phyloP scores from a whole-genome alignment of 805 yeast genomes.

The Suhomyces kilbournensis region DNA sequence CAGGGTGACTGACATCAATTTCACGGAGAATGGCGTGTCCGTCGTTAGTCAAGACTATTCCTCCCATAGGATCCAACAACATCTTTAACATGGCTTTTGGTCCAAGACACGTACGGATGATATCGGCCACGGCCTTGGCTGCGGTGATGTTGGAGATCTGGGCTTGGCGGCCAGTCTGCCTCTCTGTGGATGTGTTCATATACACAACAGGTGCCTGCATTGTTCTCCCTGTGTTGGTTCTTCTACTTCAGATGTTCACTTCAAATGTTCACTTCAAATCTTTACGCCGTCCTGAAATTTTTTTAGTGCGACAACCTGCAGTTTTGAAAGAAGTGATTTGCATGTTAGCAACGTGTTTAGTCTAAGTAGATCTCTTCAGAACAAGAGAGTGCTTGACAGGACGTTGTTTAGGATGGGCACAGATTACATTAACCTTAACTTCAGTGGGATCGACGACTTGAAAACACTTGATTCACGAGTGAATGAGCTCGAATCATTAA shows the following conservation, averaged over 20 bases:
- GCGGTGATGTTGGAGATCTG: slow-evolving; percentile 97
- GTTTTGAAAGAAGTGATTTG: background rate
- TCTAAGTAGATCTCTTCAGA: background rate
- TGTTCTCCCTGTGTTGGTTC: background rate
- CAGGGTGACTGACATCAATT: slow-evolving; percentile 97
- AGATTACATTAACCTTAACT: slow-evolving; percentile 32
- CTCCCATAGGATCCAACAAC: slow-evolving; percentile 96
- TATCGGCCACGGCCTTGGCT: slow-evolving; percentile 98
- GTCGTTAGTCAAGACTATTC: slow-evolving; percentile 94
- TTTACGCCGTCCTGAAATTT: background rate
- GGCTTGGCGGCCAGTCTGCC: slow-evolving; percentile 96
- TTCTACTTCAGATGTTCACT: background rate
- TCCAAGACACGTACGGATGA: slow-evolving; percentile 95
- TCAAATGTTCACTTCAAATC: background rate
- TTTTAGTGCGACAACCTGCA: background rate
- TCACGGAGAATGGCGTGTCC: slow-evolving; percentile 98
- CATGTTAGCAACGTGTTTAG: background rate
- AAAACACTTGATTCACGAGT: slow-evolving; percentile 23
- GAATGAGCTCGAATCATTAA: slow-evolving; percentile 19
- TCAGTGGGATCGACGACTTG: slow-evolving; percentile 35
- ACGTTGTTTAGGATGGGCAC: slow-evolving; percentile 2
- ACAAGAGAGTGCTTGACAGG: background rate
- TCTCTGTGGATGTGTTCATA: slow-evolving; percentile 76
- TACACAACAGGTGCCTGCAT: slow-evolving; percentile 51
- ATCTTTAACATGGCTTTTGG: slow-evolving; percentile 99